A percentile compares a stretch with the other conserved stretches of the same genome.
These are phyloP conservation scores for Daldinia childiae DNA, from an alignment of 495 filamentous ascomycete species.

Conservation along the genomic window DNA sequence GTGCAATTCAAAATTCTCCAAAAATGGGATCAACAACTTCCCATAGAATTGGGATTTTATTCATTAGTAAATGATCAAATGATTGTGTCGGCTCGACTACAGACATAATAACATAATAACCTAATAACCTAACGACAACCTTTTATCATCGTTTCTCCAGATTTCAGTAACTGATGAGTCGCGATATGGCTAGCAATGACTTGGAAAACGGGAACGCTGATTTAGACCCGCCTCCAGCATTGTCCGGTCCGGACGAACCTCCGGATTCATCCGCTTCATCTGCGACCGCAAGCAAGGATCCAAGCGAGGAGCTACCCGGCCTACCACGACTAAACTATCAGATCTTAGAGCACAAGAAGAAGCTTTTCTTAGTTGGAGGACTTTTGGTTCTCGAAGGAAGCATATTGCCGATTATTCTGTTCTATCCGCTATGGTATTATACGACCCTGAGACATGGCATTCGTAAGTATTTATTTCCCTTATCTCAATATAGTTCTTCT, in stretches of 20 bases:
- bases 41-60: slow-evolving; percentile 16
- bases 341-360: slow-evolving; percentile 55
- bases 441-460: slow-evolving; percentile 55
- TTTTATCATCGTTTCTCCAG: background rate
- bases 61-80: slow-evolving; percentile 28
- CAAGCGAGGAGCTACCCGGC: slow-evolving; percentile 44
- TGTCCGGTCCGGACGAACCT: slow-evolving; percentile 28
- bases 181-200: slow-evolving; percentile 36
- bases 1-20: slow-evolving; percentile 11
- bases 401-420: slow-evolving; percentile 57
- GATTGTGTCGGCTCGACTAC: slow-evolving; percentile 13
- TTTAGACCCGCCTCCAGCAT: slow-evolving; percentile 27
- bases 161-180: slow-evolving; percentile 12
- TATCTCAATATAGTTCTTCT: background rate
- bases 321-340: slow-evolving; percentile 56
- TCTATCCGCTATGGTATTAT: slow-evolving; percentile 55
- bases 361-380: slow-evolving; percentile 51
- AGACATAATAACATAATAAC: slow-evolving; percentile 12
- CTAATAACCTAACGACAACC: background rate
- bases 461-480: slow-evolving; percentile 36
- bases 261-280: slow-evolving; percentile 33
- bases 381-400: slow-evolving; percentile 59
- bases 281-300: slow-evolving; percentile 22
- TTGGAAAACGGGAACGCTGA: slow-evolving; percentile 29
- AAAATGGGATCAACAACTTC: slow-evolving; percentile 26